Evolutionary conservation across 176 grass and related monocot species (phyloP).

Genomic region (Thinopyrum elongatum): DNA sequence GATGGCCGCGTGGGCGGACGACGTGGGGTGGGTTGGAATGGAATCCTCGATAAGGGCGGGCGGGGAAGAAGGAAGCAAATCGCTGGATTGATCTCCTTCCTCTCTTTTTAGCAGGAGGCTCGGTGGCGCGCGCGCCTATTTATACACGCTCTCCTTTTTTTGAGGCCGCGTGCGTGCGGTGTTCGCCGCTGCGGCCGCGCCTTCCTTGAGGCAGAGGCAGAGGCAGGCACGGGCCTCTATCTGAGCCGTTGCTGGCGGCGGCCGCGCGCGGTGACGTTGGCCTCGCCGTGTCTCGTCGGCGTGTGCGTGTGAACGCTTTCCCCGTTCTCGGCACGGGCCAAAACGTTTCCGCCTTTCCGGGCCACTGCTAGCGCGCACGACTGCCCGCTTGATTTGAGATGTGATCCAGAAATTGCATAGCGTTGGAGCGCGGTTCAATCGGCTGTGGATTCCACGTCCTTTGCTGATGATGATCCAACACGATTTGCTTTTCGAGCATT

Average conservation of each 20-base stretch:
- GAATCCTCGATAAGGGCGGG: background rate
- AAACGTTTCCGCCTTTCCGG: background rate
- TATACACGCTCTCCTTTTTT: background rate
- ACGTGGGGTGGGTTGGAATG: too few species aligned
- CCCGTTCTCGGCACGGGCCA: background rate
- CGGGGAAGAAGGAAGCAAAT: background rate
- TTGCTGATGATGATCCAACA: too few species aligned
- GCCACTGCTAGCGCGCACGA: background rate
- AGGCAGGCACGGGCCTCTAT: background rate
- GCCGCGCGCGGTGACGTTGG: background rate
- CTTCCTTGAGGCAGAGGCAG: background rate
- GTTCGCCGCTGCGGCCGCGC: background rate
- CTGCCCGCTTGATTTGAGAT: too few species aligned
- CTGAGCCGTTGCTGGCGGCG: background rate
- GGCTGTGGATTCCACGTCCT: too few species aligned
- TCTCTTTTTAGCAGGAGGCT: background rate
- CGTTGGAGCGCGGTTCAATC: too few species aligned
- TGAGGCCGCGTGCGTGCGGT: background rate
- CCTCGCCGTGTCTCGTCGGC: background rate
- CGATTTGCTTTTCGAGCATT: too few species aligned
- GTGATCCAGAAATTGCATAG: too few species aligned
- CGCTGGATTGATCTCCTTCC: background rate
- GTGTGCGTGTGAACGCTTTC: background rate
- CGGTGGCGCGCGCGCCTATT: background rate
- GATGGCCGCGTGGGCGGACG: too few species aligned